phyloP scores from a whole-genome alignment of 2,329 filamentous ascomycete species.

The Phaeosphaeria sp. region DNA sequence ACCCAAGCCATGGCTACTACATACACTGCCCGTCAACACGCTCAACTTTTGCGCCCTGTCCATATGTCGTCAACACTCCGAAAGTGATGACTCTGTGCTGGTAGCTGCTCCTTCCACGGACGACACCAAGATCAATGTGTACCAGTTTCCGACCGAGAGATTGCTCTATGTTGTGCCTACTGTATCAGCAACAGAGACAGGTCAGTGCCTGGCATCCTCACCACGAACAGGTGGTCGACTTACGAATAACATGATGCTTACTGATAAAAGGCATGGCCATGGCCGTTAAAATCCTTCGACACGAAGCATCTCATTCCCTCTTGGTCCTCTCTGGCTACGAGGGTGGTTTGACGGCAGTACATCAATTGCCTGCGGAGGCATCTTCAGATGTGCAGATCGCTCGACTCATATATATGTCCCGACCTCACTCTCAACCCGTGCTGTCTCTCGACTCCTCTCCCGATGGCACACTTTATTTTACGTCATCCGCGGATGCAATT shows the following conservation, averaged over 20 bases:
- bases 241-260: conserved; percentile 49
- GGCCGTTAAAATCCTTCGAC: conserved; percentile 64
- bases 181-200: conserved; percentile 52
- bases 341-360: conserved; percentile 76
- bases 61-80: conserved; percentile 51
- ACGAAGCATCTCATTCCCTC: conserved; percentile 49
- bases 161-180: conserved; percentile 67
- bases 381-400: conserved; percentile 36
- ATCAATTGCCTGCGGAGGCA: conserved; percentile 56
- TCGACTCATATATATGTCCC: conserved; percentile 66
- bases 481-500: conserved; percentile 81
- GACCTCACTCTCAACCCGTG: conserved; percentile 79
- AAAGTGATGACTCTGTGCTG: conserved; percentile 55
- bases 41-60: conserved; percentile 94
- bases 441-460: conserved; percentile 64
- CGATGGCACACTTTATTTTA: conserved; percentile 67
- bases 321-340: conserved; percentile 82
- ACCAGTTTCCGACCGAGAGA: conserved; percentile 75
- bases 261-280: conserved; percentile 79
- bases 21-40: conserved; percentile 85
- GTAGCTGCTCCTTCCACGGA: conserved; percentile 73
- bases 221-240: too few species aligned
- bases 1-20: conserved; percentile 81
- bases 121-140: conserved; percentile 75
- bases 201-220: conserved; percentile 20